Evolutionary conservation across 2,329 filamentous ascomycete species (phyloP).

Genomic region (Xylariaceae sp.): DNA sequence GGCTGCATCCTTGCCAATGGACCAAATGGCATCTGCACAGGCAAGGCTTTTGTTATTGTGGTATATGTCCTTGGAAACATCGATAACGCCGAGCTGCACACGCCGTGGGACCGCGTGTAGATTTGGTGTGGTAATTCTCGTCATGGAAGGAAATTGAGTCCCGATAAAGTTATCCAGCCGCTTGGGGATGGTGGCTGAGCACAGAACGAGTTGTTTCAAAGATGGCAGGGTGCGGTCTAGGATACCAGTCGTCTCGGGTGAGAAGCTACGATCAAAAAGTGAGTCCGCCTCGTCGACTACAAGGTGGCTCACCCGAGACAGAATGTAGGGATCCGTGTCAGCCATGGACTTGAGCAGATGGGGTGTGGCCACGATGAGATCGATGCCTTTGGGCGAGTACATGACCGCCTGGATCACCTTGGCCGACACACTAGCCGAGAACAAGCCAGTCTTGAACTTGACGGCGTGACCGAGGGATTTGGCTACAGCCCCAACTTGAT

Average conservation of each 20-base stretch:
- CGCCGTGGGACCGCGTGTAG: conserved; percentile 92
- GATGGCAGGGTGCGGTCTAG: conserved; percentile 79
- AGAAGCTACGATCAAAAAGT: conserved; percentile 88
- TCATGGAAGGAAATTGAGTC: conserved; percentile 75
- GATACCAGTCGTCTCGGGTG: conserved; percentile 75
- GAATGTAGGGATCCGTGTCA: conserved; percentile 82
- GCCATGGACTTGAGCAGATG: conserved; percentile 86
- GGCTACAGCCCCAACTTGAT: conserved; percentile 76
- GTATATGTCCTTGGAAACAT: conserved; percentile 90
- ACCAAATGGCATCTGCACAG: conserved; percentile 92
- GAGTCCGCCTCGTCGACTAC: conserved; percentile 96
- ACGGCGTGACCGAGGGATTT: conserved; percentile 79
- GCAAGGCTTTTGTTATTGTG: conserved; percentile 88
- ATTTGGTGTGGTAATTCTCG: conserved; percentile 87
- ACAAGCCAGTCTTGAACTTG: conserved; percentile 80
- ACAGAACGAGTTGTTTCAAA: conserved; percentile 81
- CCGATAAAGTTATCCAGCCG: conserved; percentile 83
- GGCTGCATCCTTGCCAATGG: conserved; percentile 73
- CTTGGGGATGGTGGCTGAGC: conserved; percentile 91
- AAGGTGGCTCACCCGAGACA: conserved; percentile 85
- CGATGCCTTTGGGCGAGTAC: conserved; percentile 76
- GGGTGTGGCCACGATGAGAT: conserved; percentile 82
- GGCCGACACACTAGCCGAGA: conserved; percentile 73
- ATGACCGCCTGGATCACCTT: conserved; percentile 80
- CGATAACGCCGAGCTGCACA: conserved; percentile 89